Percentiles rank a stretch among this genome's conserved stretches.
phyloP scores from a whole-genome alignment of 176 grass and related monocot species.

The Stipa capillata region DNA sequence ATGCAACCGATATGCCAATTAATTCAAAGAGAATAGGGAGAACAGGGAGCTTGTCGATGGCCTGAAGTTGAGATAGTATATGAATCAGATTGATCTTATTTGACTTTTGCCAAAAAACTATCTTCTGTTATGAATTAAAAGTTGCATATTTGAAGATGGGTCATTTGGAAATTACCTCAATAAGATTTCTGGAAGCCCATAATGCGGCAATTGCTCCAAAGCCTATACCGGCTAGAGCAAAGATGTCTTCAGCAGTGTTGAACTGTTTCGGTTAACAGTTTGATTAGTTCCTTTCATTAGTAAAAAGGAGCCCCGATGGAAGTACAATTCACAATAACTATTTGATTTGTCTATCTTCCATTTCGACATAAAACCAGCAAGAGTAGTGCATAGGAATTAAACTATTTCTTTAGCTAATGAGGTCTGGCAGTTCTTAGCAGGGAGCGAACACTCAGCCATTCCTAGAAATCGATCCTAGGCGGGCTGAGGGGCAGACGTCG shows the following conservation, averaged over 20 bases:
- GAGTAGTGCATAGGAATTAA: neutral
- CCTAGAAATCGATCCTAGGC: too few species aligned
- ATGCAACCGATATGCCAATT: constrained; percentile 75
- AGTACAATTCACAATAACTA: neutral
- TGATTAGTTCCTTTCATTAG: neutral
- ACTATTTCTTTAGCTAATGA: too few species aligned
- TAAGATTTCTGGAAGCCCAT: constrained; percentile 61
- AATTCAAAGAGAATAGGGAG: constrained; percentile 54
- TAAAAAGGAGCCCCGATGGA: neutral
- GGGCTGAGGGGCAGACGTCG: too few species aligned
- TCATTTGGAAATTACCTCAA: constrained; percentile 34
- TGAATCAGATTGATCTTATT: neutral
- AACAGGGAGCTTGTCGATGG: constrained; percentile 77
- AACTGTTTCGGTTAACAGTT: constrained; percentile 31
- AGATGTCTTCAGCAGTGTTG: constrained; percentile 58
- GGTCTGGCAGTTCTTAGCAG: too few species aligned
- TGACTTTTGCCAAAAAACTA: neutral
- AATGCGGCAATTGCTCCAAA: constrained; percentile 74
- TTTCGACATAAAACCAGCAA: too few species aligned
- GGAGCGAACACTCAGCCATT: too few species aligned
- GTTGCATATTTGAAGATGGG: neutral
- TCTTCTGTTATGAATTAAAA: neutral
- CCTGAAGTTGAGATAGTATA: constrained; percentile 32
- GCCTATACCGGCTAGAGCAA: constrained; percentile 71
- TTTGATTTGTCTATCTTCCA: too few species aligned